These are phyloP conservation scores for Aspergillus nanangensis DNA, from an alignment of 495 filamentous ascomycete genomes.

Conservation along the genomic window DNA sequence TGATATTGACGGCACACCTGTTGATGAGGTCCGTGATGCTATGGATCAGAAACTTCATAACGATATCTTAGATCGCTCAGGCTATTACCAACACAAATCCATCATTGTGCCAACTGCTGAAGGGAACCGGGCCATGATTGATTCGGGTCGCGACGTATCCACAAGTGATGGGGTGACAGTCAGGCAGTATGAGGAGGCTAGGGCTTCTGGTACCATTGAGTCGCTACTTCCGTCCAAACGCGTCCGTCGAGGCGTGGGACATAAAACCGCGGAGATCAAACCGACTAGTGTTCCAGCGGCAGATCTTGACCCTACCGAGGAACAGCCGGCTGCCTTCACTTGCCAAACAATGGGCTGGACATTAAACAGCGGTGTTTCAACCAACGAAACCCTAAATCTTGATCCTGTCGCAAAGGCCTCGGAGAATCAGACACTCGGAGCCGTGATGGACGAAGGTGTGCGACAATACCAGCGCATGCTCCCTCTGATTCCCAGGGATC, in stretches of 20 bases:
- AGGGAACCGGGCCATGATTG: constrained; percentile 80
- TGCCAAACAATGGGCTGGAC: constrained; percentile 79
- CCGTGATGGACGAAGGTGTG: constrained; percentile 84
- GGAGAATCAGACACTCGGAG: constrained; percentile 70
- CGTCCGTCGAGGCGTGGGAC: constrained; percentile 39
- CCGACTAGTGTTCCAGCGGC: constrained; percentile 42
- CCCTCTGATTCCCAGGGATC: constrained; percentile 77
- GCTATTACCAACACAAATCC: constrained; percentile 76
- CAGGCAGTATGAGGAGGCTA: constrained; percentile 60
- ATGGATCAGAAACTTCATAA: constrained; percentile 89
- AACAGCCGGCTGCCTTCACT: constrained; percentile 60
- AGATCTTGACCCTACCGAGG: constrained; percentile 56
- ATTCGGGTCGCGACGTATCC: constrained; percentile 72
- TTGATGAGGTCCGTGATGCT: constrained; percentile 74
- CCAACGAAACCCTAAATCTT: constrained; percentile 68
- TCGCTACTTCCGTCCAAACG: constrained; percentile 37
- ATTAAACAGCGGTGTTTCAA: constrained; percentile 59
- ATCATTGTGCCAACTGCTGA: constrained; percentile 66
- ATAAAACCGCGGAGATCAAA: constrained; percentile 40
- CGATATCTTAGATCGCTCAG: constrained; percentile 86
- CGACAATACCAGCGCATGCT: constrained; percentile 80
- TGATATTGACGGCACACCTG: constrained; percentile 77
- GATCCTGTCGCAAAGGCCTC: constrained; percentile 56
- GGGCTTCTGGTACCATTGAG: constrained; percentile 39
- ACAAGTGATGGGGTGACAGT: constrained; percentile 68